These are phyloP conservation scores for Podospora didyma DNA, from an alignment of 495 filamentous ascomycete genomes.

Conservation along the genomic window DNA sequence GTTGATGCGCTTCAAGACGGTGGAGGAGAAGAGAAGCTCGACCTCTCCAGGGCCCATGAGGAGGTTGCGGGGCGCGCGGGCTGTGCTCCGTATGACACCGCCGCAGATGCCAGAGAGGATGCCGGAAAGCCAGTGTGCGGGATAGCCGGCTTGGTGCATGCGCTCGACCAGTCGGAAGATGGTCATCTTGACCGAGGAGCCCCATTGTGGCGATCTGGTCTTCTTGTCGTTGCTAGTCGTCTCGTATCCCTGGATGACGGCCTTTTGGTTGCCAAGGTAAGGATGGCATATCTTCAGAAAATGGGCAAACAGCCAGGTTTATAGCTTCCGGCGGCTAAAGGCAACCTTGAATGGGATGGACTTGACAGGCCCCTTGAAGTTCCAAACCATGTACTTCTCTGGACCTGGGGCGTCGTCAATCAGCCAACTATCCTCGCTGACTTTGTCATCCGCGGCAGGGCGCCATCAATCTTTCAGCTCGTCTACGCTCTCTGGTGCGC, in stretches of 20 bases:
- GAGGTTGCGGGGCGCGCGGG: not conserved
- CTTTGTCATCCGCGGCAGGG: too few species aligned
- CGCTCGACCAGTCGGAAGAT: not conserved
- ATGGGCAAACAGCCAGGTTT: not conserved
- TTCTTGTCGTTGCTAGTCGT: too few species aligned
- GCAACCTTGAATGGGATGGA: too few species aligned
- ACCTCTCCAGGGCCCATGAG: not conserved
- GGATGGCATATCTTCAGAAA: not conserved
- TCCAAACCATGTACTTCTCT: too few species aligned
- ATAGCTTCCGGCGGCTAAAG: not conserved
- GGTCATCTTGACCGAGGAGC: not conserved
- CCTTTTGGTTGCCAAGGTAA: too few species aligned
- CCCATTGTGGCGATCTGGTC: not conserved
- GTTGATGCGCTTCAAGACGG: not conserved
- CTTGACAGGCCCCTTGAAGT: too few species aligned
- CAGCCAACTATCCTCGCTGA: too few species aligned
- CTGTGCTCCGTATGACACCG: not conserved
- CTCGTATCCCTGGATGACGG: too few species aligned
- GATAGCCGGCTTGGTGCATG: not conserved
- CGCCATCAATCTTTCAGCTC: too few species aligned
- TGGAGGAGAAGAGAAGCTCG: not conserved
- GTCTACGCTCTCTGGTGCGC: too few species aligned
- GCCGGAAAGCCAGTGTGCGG: not conserved
- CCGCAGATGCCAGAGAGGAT: not conserved
- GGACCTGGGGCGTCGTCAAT: too few species aligned